Conservation (phyloP, 2,329 filamentous ascomycete species). For the Fusarium decemcellulare region DNA sequence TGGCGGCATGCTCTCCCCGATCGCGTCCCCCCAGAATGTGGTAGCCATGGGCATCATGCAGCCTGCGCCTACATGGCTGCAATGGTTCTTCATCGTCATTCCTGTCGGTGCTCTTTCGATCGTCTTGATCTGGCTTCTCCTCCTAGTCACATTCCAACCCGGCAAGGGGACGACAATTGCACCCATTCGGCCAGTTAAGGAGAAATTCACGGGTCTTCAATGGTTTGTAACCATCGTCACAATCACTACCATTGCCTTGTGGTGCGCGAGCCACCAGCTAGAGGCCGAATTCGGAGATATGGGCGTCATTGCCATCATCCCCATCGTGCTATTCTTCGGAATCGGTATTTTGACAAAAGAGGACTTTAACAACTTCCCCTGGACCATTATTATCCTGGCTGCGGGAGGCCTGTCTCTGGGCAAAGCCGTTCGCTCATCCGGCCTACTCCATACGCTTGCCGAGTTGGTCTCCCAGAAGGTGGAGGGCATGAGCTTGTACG, state of each 20-base stretch:
- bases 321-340: slow-evolving; percentile 95
- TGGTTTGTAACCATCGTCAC: slow-evolving; percentile 94
- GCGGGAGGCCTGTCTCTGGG: slow-evolving; percentile 93
- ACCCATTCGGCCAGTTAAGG: slow-evolving; percentile 90
- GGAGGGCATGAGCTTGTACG: slow-evolving; percentile 85
- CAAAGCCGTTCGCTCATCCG: slow-evolving; percentile 94
- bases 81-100: slow-evolving; percentile 97
- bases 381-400: slow-evolving; percentile 99
- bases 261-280: slow-evolving; percentile 93
- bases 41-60: slow-evolving; percentile 97
- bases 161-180: slow-evolving; percentile 90
- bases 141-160: slow-evolving; percentile 88
- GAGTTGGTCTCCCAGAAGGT: slow-evolving; percentile 80
- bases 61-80: slow-evolving; percentile 90
- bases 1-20: slow-evolving; percentile 95
- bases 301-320: slow-evolving; percentile 97
- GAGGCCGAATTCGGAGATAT: slow-evolving; percentile 94
- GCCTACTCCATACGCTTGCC: slow-evolving; percentile 91
- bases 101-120: slow-evolving; percentile 94
- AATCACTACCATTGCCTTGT: slow-evolving; percentile 86
- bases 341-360: slow-evolving; percentile 97
- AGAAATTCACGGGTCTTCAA: slow-evolving; percentile 89
- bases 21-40: slow-evolving; percentile 97
- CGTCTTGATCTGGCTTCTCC: slow-evolving; percentile 87
- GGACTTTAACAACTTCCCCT: slow-evolving; percentile 99